These are phyloP conservation scores for Citrus unshiu DNA, from an alignment of 345 rosid genomes.

Conservation along the genomic window DNA sequence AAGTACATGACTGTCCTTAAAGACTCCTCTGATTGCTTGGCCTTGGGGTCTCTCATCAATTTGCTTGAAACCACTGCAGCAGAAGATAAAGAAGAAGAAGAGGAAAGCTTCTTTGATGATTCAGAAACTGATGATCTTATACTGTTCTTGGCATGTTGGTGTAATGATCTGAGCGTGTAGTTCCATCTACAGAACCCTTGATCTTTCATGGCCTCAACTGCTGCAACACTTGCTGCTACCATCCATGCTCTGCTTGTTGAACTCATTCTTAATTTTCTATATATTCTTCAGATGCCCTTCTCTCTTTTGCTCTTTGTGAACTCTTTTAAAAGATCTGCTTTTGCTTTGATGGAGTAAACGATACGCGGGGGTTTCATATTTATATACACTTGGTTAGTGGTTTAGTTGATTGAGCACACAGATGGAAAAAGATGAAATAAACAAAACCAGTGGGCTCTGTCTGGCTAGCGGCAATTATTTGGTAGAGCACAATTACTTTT, in stretches of 20 bases:
- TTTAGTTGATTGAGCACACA: background rate
- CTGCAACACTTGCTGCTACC: slow-evolving; percentile 47
- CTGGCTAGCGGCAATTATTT: background rate
- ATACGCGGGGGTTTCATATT: background rate
- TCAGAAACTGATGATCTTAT: slow-evolving; percentile 40
- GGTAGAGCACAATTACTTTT: background rate
- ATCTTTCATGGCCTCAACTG: slow-evolving; percentile 62
- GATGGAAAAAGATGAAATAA: background rate
- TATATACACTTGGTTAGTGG: background rate
- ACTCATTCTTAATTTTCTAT: background rate
- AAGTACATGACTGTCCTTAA: slow-evolving; percentile 52
- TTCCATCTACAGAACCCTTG: slow-evolving; percentile 65
- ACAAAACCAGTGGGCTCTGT: background rate
- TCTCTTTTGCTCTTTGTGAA: background rate
- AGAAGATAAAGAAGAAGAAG: slow-evolving; percentile 25
- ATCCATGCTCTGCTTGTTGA: slow-evolving; percentile 45
- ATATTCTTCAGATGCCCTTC: background rate
- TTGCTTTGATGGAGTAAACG: background rate
- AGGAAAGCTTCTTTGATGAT: slow-evolving; percentile 35
- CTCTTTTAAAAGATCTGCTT: background rate
- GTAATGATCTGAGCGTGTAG: slow-evolving; percentile 32
- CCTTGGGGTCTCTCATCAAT: background rate
- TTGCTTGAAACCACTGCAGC: slow-evolving; percentile 1
- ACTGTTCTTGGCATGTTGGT: slow-evolving; percentile 43
- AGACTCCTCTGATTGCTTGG: slow-evolving; percentile 39